Base-by-base conservation (phyloP, 108 stramenopile genomes). In the Nitzschia sp. region DNA sequence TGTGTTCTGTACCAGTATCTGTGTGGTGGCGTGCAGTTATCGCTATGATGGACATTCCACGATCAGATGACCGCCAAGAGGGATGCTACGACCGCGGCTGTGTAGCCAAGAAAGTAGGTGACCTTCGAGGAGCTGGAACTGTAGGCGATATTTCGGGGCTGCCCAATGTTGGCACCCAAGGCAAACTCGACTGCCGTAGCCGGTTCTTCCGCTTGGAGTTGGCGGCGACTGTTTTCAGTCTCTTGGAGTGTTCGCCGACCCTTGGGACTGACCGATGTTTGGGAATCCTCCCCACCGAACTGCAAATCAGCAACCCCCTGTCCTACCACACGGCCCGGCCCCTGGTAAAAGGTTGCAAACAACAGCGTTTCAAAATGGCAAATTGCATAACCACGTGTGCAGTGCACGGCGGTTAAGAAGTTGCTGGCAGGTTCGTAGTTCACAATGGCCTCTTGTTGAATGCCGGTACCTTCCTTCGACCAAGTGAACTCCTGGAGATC, bases 391-490 rank as follows among this genome's bases (percentile, higher is more conserved):
- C 56, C 56, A 6, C 15, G 3, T 32, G 11, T 25, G n/a, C 56
- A 57, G 15, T 29, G 11, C 11, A 57, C 5, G 11, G 4, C 27
- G 5, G 56, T 57, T 9, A 57, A 33, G 8, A 16, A 15, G 31
- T 57, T 57, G n/a, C 15, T 27, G 21, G 56, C 56, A 3, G 28
- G 8, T 6, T 5, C 56, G 21, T 33, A 29, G 28, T 29, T n/a
- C 28, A 57, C 30, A 57, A 57, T 57, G 8, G 56, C 56, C 3
- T 5, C 27, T 33, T 57, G 56, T 57, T 57, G n/a, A 21, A 50
- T 21, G 19, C 19, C 48, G 11, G 8, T 3, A 29, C 28, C 56
- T 57, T 57, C 27, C 22, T 17, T 15, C n/a, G 5, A 13, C 28
- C 28, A 57, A 11, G 56, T 57, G 29, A 57, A 57, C 56, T 57